These are phyloP conservation scores for Tetracladium setigerum DNA, from an alignment of 495 filamentous ascomycete species.

Conservation along the genomic window DNA sequence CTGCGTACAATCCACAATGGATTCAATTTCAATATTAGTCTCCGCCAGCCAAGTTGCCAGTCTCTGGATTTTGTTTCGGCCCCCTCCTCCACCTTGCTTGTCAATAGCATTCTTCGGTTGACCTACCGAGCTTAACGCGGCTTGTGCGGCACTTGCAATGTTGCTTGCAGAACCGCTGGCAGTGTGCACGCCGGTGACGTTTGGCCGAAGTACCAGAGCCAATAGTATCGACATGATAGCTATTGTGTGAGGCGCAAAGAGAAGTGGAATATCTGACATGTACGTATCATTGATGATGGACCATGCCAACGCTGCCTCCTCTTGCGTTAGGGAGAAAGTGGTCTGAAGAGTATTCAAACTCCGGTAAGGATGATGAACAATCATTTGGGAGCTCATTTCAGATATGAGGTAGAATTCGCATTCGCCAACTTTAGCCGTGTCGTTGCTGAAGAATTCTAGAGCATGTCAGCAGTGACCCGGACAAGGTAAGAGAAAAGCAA, in stretches of 20 bases:
- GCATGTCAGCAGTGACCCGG: slow-evolving; percentile 12
- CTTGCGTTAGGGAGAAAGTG: slow-evolving; percentile 61
- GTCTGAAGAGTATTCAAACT: slow-evolving; percentile 67
- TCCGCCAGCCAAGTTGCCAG: slow-evolving; percentile 84
- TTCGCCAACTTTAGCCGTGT: slow-evolving; percentile 86
- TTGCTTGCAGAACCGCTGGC: slow-evolving; percentile 21
- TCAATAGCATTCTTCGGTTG: slow-evolving; percentile 9
- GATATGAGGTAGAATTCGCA: slow-evolving; percentile 95
- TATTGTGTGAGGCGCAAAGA: slow-evolving; percentile 84
- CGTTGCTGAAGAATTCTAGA: slow-evolving; percentile 67
- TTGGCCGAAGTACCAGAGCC: slow-evolving; percentile 67
- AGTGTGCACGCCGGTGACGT: slow-evolving; percentile 16
- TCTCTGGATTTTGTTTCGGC: slow-evolving; percentile 54
- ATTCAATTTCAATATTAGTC: slow-evolving; percentile 85
- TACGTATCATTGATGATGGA: slow-evolving; percentile 94
- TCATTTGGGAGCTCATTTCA: slow-evolving; percentile 90
- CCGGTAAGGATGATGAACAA: slow-evolving; percentile 95
- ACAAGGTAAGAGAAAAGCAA: slow-evolving; percentile 22
- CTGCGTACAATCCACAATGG: slow-evolving; percentile 86
- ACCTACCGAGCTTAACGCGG: slow-evolving; percentile 14
- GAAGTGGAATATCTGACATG: slow-evolving; percentile 83
- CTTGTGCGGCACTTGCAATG: slow-evolving; percentile 24
- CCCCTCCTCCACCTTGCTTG: slow-evolving; percentile 6
- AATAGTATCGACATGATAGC: slow-evolving; percentile 86
- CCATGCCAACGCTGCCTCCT: slow-evolving; percentile 74